Percentiles rank a stretch among this genome's conserved stretches.
phyloP scores from a whole-genome alignment of 1,284 basidiomycete species.

The Pholiota adiposa region DNA sequence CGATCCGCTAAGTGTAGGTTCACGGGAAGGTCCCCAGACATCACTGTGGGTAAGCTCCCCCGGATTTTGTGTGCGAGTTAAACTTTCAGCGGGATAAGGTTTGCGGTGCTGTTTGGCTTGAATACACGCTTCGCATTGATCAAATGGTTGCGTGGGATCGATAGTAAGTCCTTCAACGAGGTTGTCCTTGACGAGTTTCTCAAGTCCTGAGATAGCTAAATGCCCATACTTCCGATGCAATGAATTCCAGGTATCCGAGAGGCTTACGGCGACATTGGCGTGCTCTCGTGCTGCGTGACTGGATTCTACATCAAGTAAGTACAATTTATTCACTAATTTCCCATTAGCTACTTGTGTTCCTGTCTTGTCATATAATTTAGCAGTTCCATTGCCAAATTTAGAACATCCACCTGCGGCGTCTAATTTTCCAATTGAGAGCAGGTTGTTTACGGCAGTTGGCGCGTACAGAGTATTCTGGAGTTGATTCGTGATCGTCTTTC shows the following conservation, averaged over 20 bases:
- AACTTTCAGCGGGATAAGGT: constrained; percentile 31
- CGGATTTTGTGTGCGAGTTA: constrained; percentile 4
- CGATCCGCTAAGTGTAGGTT: constrained; percentile 10
- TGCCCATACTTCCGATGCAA: constrained; percentile 29
- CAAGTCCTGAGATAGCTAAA: constrained; percentile 13
- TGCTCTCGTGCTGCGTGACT: constrained; percentile 7
- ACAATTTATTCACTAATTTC: neutral
- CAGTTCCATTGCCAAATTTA: constrained; percentile 9
- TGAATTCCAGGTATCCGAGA: constrained; percentile 22
- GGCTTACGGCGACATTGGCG: neutral
- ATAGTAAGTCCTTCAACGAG: constrained; percentile 25
- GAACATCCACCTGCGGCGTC: constrained; percentile 19
- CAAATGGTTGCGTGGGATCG: constrained; percentile 25
- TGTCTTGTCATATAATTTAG: neutral
- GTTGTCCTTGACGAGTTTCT: constrained; percentile 8
- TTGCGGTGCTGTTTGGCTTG: constrained; percentile 35
- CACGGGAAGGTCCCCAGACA: constrained; percentile 21
- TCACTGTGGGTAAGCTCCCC: constrained; percentile 16
- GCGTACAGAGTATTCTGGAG: constrained; percentile 21
- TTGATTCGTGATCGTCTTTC: constrained; percentile 19
- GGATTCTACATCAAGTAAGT: constrained; percentile 14
- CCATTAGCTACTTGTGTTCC: constrained; percentile 17
- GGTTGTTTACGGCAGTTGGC: constrained; percentile 24
- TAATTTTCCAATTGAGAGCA: constrained; percentile 19
- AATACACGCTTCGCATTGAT: constrained; percentile 36